Percentiles rank a stretch among this genome's conserved stretches.
Conservation (phyloP, 2,329 filamentous ascomycete species). For the Colletotrichum camelliae region DNA sequence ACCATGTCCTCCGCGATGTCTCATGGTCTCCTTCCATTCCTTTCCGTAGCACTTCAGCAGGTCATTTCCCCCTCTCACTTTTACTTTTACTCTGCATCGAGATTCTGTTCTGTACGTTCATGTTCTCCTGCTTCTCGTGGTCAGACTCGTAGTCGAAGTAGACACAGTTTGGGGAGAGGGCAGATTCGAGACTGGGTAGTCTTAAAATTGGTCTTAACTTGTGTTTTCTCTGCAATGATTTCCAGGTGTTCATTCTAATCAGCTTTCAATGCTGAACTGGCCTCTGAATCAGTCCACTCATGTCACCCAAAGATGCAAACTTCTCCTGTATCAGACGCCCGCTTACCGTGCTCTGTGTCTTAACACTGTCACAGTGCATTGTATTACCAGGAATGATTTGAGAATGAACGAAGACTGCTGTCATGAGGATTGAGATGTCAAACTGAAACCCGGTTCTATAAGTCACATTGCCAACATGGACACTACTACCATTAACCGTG, state of each 20-base stretch:
- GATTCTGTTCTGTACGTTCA: neutral
- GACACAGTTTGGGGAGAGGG: too few relatives aligned
- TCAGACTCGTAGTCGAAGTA: neutral
- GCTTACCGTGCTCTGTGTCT: neutral
- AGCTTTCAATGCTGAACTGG: neutral
- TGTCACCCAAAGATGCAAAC: neutral
- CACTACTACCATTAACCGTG: rapidly evolving
- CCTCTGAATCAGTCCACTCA: neutral
- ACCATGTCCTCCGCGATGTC: neutral
- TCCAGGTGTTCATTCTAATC: too few relatives aligned
- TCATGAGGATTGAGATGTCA: too few relatives aligned
- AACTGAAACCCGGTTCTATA: neutral
- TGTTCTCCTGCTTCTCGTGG: neutral
- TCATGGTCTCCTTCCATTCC: neutral
- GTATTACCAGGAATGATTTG: too few relatives aligned
- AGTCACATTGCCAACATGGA: neutral
- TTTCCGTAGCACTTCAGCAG: neutral
- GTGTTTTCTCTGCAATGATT: neutral
- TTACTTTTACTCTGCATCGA: rapidly evolving
- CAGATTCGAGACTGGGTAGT: neutral
- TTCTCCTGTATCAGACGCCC: neutral
- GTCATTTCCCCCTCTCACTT: neutral
- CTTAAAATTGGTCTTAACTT: neutral
- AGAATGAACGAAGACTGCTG: too few relatives aligned
- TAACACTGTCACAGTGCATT: neutral